Base-by-base conservation (phyloP, 169 alveolate genomes). In the Plasmodium coatneyi region DNA sequence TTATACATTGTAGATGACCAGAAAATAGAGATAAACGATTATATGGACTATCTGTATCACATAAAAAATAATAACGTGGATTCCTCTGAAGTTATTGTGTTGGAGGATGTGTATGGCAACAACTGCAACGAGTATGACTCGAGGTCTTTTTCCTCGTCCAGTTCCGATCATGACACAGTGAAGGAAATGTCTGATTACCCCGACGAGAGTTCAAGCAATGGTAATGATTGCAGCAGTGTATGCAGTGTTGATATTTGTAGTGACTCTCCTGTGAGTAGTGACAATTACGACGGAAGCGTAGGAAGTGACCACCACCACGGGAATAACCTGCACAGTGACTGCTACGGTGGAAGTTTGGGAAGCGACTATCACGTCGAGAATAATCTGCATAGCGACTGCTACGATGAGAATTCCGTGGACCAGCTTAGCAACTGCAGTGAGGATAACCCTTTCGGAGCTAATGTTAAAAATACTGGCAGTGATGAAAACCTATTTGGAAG, bases 141-240 rank as follows among this genome's bases (percentile, higher is more conserved):
- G 12, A 78, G 79, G 71, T 89, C 94, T 22, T 89, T 39, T 60
- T 22, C 82, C 30, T 84, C 93, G 16, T 89, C 94, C 36, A 78
- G 34, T 14, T 79, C 76, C 32, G 94, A 89, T 32, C 19, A 56
- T 9, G 84, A 89, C 76, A 72, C 94, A 52, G 34, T 56, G 72
- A 89, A 89, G 54, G 94, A 89, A 78, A 89, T 89, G 90, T 89
- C 94, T 10, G 94, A 89, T 72, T 89, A 89, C 49, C 94, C 94
- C 12, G 94, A 89, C 25, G 89, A 89, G 49, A 89, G 89, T 46
- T 89, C 90, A 22, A 56, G 89, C 56, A 70, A 19, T 41, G 41
- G 46, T 6, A 46, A 54, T 12, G 79, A 2, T 34, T 25, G 14
- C 66, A 87, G 89, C 46, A 56, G 32, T 22, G 22, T 43, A 0